A percentile compares a stretch with the other conserved stretches of the same genome.
These are phyloP conservation scores for Stemphylium lycopersici DNA, from an alignment of 2,329 filamentous ascomycete species.

Conservation along the genomic window DNA sequence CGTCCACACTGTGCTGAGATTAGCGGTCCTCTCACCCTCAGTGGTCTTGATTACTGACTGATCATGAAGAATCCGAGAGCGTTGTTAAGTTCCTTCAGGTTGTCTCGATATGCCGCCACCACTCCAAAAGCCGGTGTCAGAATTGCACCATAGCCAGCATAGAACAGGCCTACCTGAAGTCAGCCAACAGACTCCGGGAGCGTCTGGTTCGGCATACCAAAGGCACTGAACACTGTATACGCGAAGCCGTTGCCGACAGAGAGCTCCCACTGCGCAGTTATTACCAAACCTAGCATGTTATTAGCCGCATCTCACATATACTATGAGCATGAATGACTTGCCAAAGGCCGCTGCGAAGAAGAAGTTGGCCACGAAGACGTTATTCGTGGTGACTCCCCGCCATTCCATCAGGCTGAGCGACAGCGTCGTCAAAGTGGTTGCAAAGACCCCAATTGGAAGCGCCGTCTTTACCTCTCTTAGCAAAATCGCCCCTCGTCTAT, in stretches of 20 bases:
- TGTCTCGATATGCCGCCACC: constrained; percentile 52
- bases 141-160: constrained; percentile 57
- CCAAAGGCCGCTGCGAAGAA: constrained; percentile 60
- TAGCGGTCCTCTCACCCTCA: neutral
- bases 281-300: constrained; percentile 44
- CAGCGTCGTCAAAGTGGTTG: constrained; percentile 61
- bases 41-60: constrained; percentile 35
- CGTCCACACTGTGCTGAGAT: constrained; percentile 51
- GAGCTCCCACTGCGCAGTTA: constrained; percentile 64
- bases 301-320: neutral
- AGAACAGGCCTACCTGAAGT: constrained; percentile 52
- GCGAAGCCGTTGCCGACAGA: constrained; percentile 59
- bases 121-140: constrained; percentile 57
- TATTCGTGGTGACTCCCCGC: constrained; percentile 58
- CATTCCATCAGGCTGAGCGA: constrained; percentile 63
- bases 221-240: constrained; percentile 62
- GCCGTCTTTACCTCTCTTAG: constrained; percentile 49
- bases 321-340: constrained; percentile 1
- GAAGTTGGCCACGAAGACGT: constrained; percentile 62
- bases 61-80: constrained; percentile 59
- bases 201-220: constrained; percentile 47
- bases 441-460: constrained; percentile 60
- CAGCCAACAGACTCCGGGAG: neutral
- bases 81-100: constrained; percentile 55
- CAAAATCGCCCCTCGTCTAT: neutral